A percentile compares a stretch with the other conserved stretches of the same genome.
phyloP scores from a whole-genome alignment of 768 basidiomycete species.

The Mycena epipterygia region DNA sequence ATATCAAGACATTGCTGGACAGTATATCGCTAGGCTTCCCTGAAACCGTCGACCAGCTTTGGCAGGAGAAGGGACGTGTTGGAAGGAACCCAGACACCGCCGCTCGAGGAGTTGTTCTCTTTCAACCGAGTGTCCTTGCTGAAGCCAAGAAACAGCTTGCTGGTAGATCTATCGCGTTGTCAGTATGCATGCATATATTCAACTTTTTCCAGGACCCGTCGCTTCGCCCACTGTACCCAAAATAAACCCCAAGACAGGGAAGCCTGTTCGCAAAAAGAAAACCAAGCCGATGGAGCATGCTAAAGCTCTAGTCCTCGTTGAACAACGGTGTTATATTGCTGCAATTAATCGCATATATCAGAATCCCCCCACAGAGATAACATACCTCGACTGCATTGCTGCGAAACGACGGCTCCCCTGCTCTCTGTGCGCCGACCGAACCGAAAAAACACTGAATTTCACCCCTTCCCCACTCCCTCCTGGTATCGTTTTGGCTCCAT shows the following conservation, averaged over 20 bases:
- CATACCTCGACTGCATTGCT: slow-evolving; percentile 15
- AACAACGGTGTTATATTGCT: background rate
- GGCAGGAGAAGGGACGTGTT: slow-evolving; percentile 17
- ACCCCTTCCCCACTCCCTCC: background rate
- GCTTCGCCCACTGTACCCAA: background rate
- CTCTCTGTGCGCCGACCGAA: background rate
- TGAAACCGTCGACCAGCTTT: background rate
- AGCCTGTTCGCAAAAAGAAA: background rate
- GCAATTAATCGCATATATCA: background rate
- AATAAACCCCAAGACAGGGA: background rate
- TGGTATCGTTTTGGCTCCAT: background rate
- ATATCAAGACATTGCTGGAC: background rate
- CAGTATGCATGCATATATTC: background rate
- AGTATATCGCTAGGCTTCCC: background rate
- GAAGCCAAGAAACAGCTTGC: background rate
- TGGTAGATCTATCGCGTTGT: background rate
- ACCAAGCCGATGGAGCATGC: slow-evolving; percentile 1
- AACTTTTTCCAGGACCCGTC: background rate
- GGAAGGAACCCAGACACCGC: background rate
- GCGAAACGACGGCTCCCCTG: slow-evolving; percentile 25
- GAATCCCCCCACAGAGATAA: slow-evolving; percentile 7
- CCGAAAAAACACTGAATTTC: background rate
- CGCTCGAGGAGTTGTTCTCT: background rate
- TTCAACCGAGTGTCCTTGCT: background rate
- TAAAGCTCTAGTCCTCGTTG: background rate